phyloP scores from a whole-genome alignment of 2,329 filamentous ascomycete species.

The Penicillium sclerotigenum region DNA sequence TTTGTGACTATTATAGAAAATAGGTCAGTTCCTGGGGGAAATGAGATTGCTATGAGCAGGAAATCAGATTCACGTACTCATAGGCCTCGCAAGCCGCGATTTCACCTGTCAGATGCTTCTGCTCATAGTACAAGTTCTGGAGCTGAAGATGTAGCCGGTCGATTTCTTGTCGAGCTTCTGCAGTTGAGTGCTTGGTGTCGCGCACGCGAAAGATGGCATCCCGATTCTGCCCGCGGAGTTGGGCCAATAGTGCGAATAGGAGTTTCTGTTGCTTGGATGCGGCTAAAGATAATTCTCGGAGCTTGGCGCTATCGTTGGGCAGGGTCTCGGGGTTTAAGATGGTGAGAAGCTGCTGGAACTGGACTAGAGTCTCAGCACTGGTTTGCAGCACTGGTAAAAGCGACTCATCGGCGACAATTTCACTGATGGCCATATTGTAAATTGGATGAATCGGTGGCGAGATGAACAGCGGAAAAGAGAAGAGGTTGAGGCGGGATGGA shows the following conservation, averaged over 20 bases:
- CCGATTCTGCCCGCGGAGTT: slow-evolving; percentile 78
- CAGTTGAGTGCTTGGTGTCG: slow-evolving; percentile 80
- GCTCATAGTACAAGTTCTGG: slow-evolving; percentile 95
- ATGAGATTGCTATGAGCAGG: background rate
- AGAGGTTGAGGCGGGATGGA: slow-evolving; percentile 12
- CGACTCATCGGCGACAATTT: slow-evolving; percentile 61
- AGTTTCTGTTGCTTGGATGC: slow-evolving; percentile 75
- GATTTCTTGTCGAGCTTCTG: slow-evolving; percentile 84
- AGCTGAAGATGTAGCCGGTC: slow-evolving; percentile 87
- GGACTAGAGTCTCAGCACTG: slow-evolving; percentile 68
- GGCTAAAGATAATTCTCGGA: slow-evolving; percentile 54
- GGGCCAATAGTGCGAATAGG: slow-evolving; percentile 73
- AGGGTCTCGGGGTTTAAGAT: slow-evolving; percentile 54
- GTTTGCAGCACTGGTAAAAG: slow-evolving; percentile 68
- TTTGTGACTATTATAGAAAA: slow-evolving; percentile 55
- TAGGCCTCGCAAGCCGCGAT: slow-evolving; percentile 88
- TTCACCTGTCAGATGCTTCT: slow-evolving; percentile 83
- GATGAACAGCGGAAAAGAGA: slow-evolving; percentile 14
- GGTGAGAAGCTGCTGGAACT: slow-evolving; percentile 59
- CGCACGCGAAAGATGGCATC: slow-evolving; percentile 76
- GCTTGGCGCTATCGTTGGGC: slow-evolving; percentile 43
- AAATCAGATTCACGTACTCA: slow-evolving; percentile 61
- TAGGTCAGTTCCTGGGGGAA: slow-evolving; percentile 6
- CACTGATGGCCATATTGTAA: slow-evolving; percentile 51
- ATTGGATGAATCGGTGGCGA: slow-evolving; percentile 2